A percentile compares a stretch with the other conserved stretches of the same genome.
phyloP scores from a whole-genome alignment of 2,329 filamentous ascomycete species.

The Cadophora malorum region DNA sequence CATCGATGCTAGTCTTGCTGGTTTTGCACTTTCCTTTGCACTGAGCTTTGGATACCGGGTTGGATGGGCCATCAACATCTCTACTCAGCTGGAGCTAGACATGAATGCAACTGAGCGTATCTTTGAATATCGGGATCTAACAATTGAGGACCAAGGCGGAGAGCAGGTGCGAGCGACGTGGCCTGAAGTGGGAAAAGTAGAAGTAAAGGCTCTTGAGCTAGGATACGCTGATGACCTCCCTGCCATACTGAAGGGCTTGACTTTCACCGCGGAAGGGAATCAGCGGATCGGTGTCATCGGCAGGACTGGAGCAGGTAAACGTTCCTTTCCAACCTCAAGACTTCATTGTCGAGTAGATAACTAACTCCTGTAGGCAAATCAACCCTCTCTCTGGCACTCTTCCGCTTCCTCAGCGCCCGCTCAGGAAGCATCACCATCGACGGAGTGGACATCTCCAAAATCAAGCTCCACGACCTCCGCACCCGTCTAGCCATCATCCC shows the following conservation, averaged over 20 bases:
- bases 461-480: conserved; percentile 42
- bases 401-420: conserved; percentile 36
- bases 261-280: conserved; percentile 67
- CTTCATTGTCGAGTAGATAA: no score
- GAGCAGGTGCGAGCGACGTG: conserved; percentile 68
- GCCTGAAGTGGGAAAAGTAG: conserved; percentile 75
- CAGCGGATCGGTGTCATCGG: conserved; percentile 51
- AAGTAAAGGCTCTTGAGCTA: conserved; percentile 74
- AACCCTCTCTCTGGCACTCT: conserved; percentile 36
- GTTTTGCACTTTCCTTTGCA: conserved; percentile 76
- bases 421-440: conserved; percentile 50
- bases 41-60: conserved; percentile 63
- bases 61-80: conserved; percentile 60
- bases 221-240: conserved; percentile 73
- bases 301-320: conserved; percentile 39
- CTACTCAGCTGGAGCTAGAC: conserved; percentile 72
- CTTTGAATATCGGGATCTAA: conserved; percentile 72
- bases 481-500: conserved; percentile 44
- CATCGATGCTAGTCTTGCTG: conserved; percentile 72
- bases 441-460: conserved; percentile 42
- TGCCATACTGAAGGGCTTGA: conserved; percentile 71
- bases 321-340: neutral
- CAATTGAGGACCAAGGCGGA: conserved; percentile 70
- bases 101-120: conserved; percentile 81
- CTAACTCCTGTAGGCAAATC: conserved; percentile 41